These are phyloP conservation scores for Fusarium sp. DNA, from an alignment of 2,329 filamentous ascomycete species.

Conservation along the genomic window DNA sequence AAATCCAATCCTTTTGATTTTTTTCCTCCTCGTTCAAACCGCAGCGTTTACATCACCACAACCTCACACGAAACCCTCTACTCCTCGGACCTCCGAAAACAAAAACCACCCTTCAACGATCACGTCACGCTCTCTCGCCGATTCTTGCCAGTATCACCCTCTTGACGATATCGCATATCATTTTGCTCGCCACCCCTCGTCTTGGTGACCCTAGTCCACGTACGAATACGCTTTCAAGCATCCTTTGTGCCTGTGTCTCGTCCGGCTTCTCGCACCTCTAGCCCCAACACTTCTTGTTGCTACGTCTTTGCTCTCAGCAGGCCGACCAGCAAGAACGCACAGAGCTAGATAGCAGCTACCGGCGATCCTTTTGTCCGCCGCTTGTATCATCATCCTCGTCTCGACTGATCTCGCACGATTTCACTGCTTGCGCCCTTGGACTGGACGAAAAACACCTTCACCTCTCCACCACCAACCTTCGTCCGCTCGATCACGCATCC, in stretches of 20 bases:
- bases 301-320: constrained; percentile 29
- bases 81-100: constrained; percentile 29
- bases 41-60: constrained; percentile 47
- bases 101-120: constrained; percentile 19
- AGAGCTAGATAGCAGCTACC: constrained; percentile 29
- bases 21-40: constrained; percentile 46
- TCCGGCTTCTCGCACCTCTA: constrained; percentile 27
- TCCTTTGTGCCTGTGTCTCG: constrained; percentile 40
- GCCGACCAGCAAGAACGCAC: constrained; percentile 24
- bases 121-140: constrained; percentile 37
- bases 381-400: constrained; percentile 25
- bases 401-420: constrained; percentile 34
- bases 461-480: constrained; percentile 21
- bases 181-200: constrained; percentile 31
- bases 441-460: constrained; percentile 40
- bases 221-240: constrained; percentile 36
- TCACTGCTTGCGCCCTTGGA: constrained; percentile 29
- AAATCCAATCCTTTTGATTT: constrained; percentile 48
- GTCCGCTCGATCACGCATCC: constrained; percentile 33
- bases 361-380: constrained; percentile 23
- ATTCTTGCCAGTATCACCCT: constrained; percentile 35
- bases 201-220: constrained; percentile 20
- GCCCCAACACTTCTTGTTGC: constrained; percentile 32
- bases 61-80: constrained; percentile 43
- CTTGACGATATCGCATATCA: constrained; percentile 37